Base-by-base conservation (phyloP, 257 asterid species). In the Solanum paucissectum region DNA sequence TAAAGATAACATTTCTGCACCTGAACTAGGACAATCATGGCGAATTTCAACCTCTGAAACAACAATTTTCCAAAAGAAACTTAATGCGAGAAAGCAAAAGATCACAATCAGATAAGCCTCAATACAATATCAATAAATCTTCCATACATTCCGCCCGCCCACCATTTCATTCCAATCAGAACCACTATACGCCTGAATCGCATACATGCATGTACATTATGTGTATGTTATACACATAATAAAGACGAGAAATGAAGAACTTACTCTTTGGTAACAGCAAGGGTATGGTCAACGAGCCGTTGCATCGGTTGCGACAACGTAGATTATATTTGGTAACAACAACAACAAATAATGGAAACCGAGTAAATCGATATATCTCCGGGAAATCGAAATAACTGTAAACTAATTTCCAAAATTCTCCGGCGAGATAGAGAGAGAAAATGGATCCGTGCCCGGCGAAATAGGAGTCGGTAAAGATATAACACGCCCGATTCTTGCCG, bases 211-310 rank as follows among this genome's bases (percentile, higher is more conserved):
- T 55, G 4, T 21, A 52, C 18, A 71, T 12, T 40, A 76, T 76
- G 29, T 76, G 21, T 16, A 33, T 33, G 3, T 72, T 32, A 79
- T 20, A 69, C 23, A 69, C 64, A 58, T 52, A 72, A 46, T 58
- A 49, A 32, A 13, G 84, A 36, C 34, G 71, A 75, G 76, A 85
- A 49, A 40, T 64, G 88, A 60, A 87, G n/a, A 32, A 89, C 89
- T 88, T 87, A 95, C 99, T 97, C 99, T 89, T 97, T 95, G 84
- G 98, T 92, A 46, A 95, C 93, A 83, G 99, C 98, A 60, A 97
- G 94, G 92, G 92, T 94, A 93, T 93, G 93, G 94, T 97, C 99
- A 90, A 97, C 99, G 66, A 90, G 88, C 90, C 98, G 93, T 93
- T 97, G 99, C 97, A 97, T 94, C 94, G 95, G 91, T 90, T 89